A percentile compares a stretch with the other conserved stretches of the same genome.
phyloP scores from a whole-genome alignment of 768 basidiomycete species.

The Phallus indusiatus region DNA sequence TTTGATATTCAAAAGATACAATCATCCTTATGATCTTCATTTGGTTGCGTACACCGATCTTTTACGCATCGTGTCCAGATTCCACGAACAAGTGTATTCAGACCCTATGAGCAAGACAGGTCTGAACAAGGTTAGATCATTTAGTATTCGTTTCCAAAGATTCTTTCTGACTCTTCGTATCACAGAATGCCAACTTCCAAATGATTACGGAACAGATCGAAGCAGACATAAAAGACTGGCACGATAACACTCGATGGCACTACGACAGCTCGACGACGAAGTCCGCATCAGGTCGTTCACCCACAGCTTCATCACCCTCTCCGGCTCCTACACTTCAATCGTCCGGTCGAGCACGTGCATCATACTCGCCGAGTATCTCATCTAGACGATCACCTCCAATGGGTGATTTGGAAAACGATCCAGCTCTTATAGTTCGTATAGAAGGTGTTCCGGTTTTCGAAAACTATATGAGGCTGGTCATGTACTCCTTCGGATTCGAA shows the following conservation, averaged over 20 bases:
- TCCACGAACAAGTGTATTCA: constrained; percentile 35
- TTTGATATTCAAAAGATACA: constrained; percentile 5
- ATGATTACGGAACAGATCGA: constrained; percentile 33
- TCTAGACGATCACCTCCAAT: neutral
- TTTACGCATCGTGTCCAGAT: constrained; percentile 39
- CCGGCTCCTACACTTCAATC: neutral
- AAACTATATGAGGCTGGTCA: constrained; percentile 69
- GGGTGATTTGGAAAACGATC: neutral
- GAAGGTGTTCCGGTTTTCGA: constrained; percentile 6
- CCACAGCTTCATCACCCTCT: neutral
- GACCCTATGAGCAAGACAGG: constrained; percentile 59
- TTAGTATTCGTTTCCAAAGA: neutral
- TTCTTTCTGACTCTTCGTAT: neutral
- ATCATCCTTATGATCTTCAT: constrained; percentile 21
- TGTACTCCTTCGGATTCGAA: constrained; percentile 83
- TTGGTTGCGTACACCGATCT: constrained; percentile 46
- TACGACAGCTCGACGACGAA: neutral
- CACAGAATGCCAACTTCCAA: constrained; percentile 58
- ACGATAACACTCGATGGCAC: constrained; percentile 1
- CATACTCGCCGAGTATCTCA: neutral
- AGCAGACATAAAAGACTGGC: constrained; percentile 4
- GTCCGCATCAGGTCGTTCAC: neutral
- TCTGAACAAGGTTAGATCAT: constrained; percentile 47
- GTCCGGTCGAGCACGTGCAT: neutral
- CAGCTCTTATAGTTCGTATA: neutral